Base-by-base conservation (phyloP, 2,329 filamentous ascomycete genomes). In the Fusarium sp. region DNA sequence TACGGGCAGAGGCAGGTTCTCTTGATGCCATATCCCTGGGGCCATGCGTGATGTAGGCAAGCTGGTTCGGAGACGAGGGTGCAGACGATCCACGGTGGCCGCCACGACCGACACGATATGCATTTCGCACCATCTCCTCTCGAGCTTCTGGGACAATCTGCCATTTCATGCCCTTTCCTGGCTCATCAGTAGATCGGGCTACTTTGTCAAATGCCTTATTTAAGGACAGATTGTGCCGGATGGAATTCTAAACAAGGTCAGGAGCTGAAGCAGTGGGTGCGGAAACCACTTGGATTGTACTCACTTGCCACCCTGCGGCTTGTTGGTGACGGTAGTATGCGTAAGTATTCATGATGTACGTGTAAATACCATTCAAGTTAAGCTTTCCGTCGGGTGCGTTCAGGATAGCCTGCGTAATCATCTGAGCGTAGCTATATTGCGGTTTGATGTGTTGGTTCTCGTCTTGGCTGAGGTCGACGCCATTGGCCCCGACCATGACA, bases 81-180 rank as follows among this genome's bases (percentile, higher is more conserved):
- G 89, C 90, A 9, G 90, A 92, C 28, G 90, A 92, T 62, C 90
- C 90, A 65, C 90, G 85, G 71, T 91, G 89, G 5, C 89, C 89
- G 52, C 90, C 89, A 47, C 88, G 85, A 16, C 89, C 89, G 16
- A 89, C 86, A 59, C 87, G 86, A 73, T 84, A 88, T 2, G 88
- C 88, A 73, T 92, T 93, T 78, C 92, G 92, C 64, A 94, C 88
- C 85, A 98, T 97, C 56, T 97, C 95, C 16, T 98, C 94, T 51
- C 92, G 90, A 70, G 91, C 88, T 68, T 97, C 93, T 2, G 93
- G 88, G 5, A 94, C 90, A 76, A 99, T 95, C 80, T 95, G 94
- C 96, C 96, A 99, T 79, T 98, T 98, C 94, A 98, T 98, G 30
- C 96, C 96, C 79, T 99, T 99, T 12, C 96, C 96, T 23, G 96